Evolutionary conservation across 2,329 filamentous ascomycete genomes (phyloP).

Genomic region (Aureobasidium namibiae): DNA sequence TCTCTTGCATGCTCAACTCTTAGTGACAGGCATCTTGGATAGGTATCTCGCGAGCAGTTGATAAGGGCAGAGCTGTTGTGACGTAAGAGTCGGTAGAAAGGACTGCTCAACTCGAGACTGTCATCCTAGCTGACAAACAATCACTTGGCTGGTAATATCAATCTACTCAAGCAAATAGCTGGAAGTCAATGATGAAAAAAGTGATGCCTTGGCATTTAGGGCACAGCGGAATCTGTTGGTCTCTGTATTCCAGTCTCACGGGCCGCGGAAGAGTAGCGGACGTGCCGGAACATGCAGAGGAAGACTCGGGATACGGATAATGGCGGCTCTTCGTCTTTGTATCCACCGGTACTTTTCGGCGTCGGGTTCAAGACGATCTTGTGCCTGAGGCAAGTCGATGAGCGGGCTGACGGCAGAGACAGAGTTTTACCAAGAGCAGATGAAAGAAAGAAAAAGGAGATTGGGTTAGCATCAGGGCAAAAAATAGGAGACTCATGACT

Average conservation of each 20-base stretch:
- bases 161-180: too few species aligned
- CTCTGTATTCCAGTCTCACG: too few species aligned
- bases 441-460: background rate
- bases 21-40: too few species aligned
- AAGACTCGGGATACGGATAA: background rate
- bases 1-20: too few species aligned
- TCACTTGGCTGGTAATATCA: too few species aligned
- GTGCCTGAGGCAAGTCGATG: background rate
- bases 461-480: background rate
- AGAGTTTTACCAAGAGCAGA: background rate
- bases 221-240: background rate
- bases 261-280: background rate
- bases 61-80: too few species aligned
- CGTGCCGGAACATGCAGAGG: background rate
- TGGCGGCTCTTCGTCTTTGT: background rate
- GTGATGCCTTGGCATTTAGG: too few species aligned
- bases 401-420: background rate
- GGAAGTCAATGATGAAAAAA: too few species aligned
- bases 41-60: too few species aligned
- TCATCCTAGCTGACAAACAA: too few species aligned
- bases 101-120: too few species aligned
- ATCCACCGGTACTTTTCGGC: background rate
- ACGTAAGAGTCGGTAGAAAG: too few species aligned
- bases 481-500: constrained; percentile 7
- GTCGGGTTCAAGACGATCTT: background rate